These are phyloP conservation scores for Teratosphaeriaceae sp. DNA, from an alignment of 2,329 filamentous ascomycete species.

Conservation along the genomic window DNA sequence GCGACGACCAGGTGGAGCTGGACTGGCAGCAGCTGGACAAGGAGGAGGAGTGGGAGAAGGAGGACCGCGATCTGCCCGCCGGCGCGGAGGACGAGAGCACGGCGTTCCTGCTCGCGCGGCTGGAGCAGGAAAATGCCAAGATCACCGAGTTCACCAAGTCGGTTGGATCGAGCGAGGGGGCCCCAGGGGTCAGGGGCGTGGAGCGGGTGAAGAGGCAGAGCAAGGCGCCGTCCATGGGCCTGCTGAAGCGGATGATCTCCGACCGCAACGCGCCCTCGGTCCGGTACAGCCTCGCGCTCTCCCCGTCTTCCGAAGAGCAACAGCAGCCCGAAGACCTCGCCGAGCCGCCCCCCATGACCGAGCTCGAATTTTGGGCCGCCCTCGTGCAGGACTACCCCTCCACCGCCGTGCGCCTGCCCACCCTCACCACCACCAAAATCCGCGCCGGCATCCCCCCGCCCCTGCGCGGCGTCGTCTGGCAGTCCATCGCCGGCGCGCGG, in stretches of 20 bases:
- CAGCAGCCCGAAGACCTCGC: too few relatives aligned
- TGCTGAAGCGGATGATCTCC: slow-evolving; percentile 77
- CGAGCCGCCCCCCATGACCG: slow-evolving; percentile 82
- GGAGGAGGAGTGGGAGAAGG: slow-evolving; percentile 28
- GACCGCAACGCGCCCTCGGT: slow-evolving; percentile 68
- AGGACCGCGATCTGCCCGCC: slow-evolving; percentile 24
- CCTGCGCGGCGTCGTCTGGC: slow-evolving; percentile 89
- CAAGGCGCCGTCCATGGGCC: slow-evolving; percentile 75
- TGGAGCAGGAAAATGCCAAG: slow-evolving; percentile 95
- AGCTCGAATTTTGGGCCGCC: slow-evolving; percentile 94
- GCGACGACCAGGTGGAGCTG: slow-evolving; percentile 20
- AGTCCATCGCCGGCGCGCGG: slow-evolving; percentile 84
- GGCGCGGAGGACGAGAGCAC: slow-evolving; percentile 29
- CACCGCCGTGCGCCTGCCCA: slow-evolving; percentile 83
- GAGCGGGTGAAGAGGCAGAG: background rate
- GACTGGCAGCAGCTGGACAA: slow-evolving; percentile 29
- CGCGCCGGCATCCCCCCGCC: slow-evolving; percentile 86
- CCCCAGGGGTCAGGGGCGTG: background rate
- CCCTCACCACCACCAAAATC: slow-evolving; percentile 90
- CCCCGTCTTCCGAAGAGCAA: slow-evolving; percentile 16
- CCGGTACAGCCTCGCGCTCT: slow-evolving; percentile 40
- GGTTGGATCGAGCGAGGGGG: background rate
- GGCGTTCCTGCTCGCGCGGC: slow-evolving; percentile 63
- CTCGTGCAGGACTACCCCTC: slow-evolving; percentile 92
- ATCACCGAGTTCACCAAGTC: slow-evolving; percentile 77